Evolutionary conservation across 345 rosid genomes (phyloP).

Genomic region (Laguncularia racemosa): DNA sequence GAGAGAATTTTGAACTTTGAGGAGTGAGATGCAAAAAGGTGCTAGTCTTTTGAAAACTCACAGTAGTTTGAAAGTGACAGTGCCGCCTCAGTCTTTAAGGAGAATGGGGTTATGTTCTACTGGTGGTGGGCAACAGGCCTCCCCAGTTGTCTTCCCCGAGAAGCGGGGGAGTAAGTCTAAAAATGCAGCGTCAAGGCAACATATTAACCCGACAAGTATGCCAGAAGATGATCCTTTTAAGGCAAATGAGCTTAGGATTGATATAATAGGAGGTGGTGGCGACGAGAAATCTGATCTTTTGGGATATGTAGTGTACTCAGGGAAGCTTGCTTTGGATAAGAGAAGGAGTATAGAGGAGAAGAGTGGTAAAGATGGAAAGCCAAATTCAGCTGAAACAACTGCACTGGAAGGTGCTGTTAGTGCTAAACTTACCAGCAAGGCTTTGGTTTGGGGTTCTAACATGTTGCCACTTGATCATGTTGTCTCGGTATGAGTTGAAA

Average conservation of each 20-base stretch:
- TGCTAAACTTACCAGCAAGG: slow-evolving; percentile 81
- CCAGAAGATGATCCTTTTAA: slow-evolving; percentile 31
- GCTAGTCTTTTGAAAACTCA: slow-evolving; percentile 28
- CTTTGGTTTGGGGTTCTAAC: slow-evolving; percentile 76
- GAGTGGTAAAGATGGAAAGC: slow-evolving; percentile 25
- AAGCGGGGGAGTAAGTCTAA: slow-evolving; percentile 68
- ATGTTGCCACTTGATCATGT: slow-evolving; percentile 65
- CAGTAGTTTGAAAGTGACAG: slow-evolving; percentile 21
- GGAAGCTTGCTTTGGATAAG: slow-evolving; percentile 72
- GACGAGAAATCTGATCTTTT: slow-evolving; percentile 90
- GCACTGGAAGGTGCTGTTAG: slow-evolving; percentile 40
- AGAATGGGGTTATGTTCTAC: slow-evolving; percentile 81
- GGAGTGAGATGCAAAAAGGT: slow-evolving; percentile 36
- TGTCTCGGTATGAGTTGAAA: slow-evolving; percentile 48
- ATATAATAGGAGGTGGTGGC: slow-evolving; percentile 53
- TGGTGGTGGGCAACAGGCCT: slow-evolving; percentile 54
- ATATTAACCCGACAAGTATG: slow-evolving; percentile 13
- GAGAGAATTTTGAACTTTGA: too few species aligned
- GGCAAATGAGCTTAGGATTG: slow-evolving; percentile 59
- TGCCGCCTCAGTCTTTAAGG: slow-evolving; percentile 54
- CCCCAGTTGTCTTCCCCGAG: slow-evolving; percentile 87
- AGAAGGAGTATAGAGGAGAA: slow-evolving; percentile 35
- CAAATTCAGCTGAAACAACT: slow-evolving; percentile 30
- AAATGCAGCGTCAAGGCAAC: slow-evolving; percentile 36
- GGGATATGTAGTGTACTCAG: slow-evolving; percentile 63